phyloP scores from a whole-genome alignment of 2,329 filamentous ascomycete genomes.

The Fusarium metavorans region DNA sequence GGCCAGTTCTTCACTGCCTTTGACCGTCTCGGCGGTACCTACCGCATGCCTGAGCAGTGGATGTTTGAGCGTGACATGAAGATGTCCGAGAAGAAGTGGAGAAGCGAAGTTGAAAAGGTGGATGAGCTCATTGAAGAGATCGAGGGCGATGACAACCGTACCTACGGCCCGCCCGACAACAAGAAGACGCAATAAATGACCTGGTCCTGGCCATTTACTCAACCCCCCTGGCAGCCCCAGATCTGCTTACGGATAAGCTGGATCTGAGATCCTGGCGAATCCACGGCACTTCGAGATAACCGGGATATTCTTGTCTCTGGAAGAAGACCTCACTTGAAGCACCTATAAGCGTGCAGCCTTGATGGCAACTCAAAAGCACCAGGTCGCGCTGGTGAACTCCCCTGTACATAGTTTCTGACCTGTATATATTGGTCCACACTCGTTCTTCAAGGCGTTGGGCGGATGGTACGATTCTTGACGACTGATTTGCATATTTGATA shows the following conservation, averaged over 20 bases:
- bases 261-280: constrained; percentile 1
- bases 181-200: constrained; percentile 57
- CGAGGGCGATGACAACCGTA: constrained; percentile 65
- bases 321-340: background rate
- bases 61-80: constrained; percentile 88
- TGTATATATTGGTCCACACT: constrained; percentile 31
- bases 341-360: background rate
- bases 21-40: constrained; percentile 89
- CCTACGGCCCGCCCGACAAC: constrained; percentile 54
- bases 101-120: constrained; percentile 68
- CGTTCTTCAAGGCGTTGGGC: constrained; percentile 31
- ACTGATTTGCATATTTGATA: constrained; percentile 38
- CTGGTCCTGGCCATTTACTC: background rate
- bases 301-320: background rate
- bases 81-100: constrained; percentile 85
- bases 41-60: constrained; percentile 86
- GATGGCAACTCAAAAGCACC: background rate
- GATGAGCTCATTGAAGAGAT: constrained; percentile 82
- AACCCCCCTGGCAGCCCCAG: background rate
- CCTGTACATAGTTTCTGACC: constrained; percentile 35
- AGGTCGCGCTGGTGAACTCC: background rate
- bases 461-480: constrained; percentile 20
- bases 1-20: constrained; percentile 94
- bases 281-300: background rate
- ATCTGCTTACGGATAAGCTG: background rate